A percentile compares a stretch with the other conserved stretches of the same genome.
phyloP scores from a whole-genome alignment of 192 early-diverging fungal species.

The Polychytrium aggregatum region DNA sequence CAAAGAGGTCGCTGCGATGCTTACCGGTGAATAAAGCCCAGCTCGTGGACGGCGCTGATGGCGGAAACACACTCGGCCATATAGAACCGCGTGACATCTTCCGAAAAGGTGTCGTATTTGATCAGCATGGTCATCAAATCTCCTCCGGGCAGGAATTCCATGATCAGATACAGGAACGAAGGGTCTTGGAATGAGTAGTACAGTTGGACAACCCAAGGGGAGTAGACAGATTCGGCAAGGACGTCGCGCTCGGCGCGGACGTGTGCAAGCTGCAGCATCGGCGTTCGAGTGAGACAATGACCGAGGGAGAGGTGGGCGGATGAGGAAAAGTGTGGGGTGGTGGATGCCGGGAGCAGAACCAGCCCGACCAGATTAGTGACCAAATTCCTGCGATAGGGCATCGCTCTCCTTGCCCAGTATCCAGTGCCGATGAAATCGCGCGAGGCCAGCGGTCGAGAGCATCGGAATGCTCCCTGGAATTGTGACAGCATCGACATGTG shows the following conservation, averaged over 20 bases:
- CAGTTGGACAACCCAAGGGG: constrained; percentile 95
- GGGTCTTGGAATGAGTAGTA: constrained; percentile 98
- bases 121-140: constrained; percentile 99
- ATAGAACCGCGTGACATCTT: constrained; percentile 96
- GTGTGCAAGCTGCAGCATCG: constrained; percentile 62
- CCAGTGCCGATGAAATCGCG: no score
- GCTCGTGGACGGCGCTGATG: constrained; percentile 82
- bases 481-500: no score
- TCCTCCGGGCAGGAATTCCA: constrained; percentile 99
- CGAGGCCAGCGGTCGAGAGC: no score
- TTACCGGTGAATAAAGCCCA: constrained; percentile 91
- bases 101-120: constrained; percentile 92
- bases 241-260: constrained; percentile 98
- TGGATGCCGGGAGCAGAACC: no score
- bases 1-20: not conserved
- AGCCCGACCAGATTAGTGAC: no score
- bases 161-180: constrained; percentile 89
- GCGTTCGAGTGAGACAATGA: not conserved
- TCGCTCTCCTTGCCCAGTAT: no score
- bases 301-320: not conserved
- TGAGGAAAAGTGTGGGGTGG: no score
- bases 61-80: constrained; percentile 94
- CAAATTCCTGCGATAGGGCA: no score
- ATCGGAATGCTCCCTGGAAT: no score
- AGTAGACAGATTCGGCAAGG: constrained; percentile 78